phyloP scores from a whole-genome alignment of 345 rosid genomes.

The sweet orange (Citrus sinensis) region DNA sequence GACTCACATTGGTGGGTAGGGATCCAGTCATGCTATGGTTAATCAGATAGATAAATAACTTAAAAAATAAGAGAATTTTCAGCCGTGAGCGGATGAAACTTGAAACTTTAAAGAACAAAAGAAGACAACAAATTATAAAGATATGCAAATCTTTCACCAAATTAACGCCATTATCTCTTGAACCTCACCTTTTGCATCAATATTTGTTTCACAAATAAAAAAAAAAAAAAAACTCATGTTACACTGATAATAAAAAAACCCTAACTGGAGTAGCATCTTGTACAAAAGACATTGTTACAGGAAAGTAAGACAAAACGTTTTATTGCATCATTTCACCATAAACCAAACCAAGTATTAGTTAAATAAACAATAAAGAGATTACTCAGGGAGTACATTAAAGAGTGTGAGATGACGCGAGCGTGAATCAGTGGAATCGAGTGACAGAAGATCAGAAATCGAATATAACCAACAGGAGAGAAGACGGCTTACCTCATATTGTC shows the following conservation, averaged over 20 bases:
- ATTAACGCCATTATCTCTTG: not conserved
- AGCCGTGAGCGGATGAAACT: too few relatives aligned
- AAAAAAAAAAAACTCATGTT: too few relatives aligned
- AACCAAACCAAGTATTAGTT: not conserved
- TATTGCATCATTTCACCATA: not conserved
- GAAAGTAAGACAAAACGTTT: not conserved
- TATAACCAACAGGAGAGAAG: not conserved
- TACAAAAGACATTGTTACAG: not conserved
- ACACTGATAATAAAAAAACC: not conserved
- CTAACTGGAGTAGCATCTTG: not conserved
- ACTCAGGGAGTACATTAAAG: not conserved
- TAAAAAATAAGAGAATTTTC: not conserved
- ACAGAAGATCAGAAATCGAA: not conserved
- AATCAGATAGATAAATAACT: too few relatives aligned
- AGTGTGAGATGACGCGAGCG: not conserved
- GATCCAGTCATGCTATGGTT: too few relatives aligned
- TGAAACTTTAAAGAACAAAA: not conserved
- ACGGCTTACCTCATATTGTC: slow-evolving; percentile 36
- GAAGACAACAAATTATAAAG: not conserved
- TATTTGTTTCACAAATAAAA: not conserved
- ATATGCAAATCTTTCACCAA: not conserved
- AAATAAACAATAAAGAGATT: not conserved
- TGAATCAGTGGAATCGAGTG: not conserved
- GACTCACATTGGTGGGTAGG: too few relatives aligned
- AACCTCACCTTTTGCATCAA: not conserved